phyloP scores from a whole-genome alignment of 352 stramenopile species.

The Phytopythium vexans region DNA sequence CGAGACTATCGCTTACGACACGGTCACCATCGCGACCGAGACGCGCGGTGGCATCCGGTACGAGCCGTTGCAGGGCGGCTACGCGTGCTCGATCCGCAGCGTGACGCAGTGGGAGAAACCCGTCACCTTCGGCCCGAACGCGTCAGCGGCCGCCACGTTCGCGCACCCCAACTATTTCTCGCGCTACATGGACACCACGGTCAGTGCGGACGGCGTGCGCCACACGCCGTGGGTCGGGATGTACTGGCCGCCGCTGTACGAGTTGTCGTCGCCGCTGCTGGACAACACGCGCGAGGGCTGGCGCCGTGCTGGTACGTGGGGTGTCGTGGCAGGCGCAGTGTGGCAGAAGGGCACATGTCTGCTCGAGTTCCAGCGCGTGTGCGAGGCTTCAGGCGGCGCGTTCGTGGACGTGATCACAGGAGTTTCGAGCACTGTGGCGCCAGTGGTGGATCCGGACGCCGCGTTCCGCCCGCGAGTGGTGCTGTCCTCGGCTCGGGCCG shows the following conservation, averaged over 20 bases:
- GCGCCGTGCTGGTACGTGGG: constrained; percentile 81
- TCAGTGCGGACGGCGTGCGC: constrained; percentile 72
- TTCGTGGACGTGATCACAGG: constrained; percentile 34
- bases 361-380: constrained; percentile 90
- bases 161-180: constrained; percentile 97
- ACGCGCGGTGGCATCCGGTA: constrained; percentile 58
- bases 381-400: constrained; percentile 24
- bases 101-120: constrained; percentile 95
- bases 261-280: constrained; percentile 68
- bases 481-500: constrained; percentile 63
- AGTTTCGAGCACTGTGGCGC: constrained; percentile 11
- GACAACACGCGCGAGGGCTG: constrained; percentile 93
- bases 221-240: constrained; percentile 91
- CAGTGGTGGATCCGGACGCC: constrained; percentile 91
- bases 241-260: constrained; percentile 91
- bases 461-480: constrained; percentile 83
- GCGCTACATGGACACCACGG: constrained; percentile 91
- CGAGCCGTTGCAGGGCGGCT: constrained; percentile 85
- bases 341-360: constrained; percentile 95
- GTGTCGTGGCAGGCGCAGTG: constrained; percentile 34
- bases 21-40: constrained; percentile 26
- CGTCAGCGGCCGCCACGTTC: constrained; percentile 74
- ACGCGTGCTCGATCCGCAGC: constrained; percentile 92
- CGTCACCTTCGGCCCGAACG: constrained; percentile 32
- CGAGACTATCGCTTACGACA: constrained; percentile 55